phyloP scores from a whole-genome alignment of 2,329 filamentous ascomycete genomes.

The Phialophora expanda region DNA sequence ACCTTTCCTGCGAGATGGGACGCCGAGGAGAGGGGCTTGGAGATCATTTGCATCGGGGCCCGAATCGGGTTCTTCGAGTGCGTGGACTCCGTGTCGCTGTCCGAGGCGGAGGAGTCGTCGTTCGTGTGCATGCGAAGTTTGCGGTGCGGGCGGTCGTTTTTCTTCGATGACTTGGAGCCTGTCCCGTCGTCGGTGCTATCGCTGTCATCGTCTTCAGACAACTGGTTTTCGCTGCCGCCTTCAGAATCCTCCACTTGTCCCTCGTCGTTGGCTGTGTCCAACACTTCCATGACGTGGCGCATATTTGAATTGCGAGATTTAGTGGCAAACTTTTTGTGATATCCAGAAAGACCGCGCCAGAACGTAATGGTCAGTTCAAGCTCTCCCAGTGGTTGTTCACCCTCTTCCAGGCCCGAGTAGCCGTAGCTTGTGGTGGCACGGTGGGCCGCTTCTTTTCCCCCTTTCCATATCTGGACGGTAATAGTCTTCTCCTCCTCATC shows the following conservation, averaged over 20 bases:
- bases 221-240: slow-evolving; percentile 20
- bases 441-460: slow-evolving; percentile 57
- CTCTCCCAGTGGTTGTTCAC: slow-evolving; percentile 64
- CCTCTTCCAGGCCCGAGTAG: slow-evolving; percentile 55
- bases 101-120: slow-evolving; percentile 27
- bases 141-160: neutral
- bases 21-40: slow-evolving; percentile 24
- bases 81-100: slow-evolving; percentile 25
- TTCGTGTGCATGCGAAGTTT: slow-evolving; percentile 35
- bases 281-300: slow-evolving; percentile 66
- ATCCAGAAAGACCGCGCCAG: slow-evolving; percentile 65
- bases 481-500: slow-evolving; percentile 69
- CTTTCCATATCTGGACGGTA: slow-evolving; percentile 69
- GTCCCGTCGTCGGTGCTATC: slow-evolving; percentile 9
- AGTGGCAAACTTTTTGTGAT: slow-evolving; percentile 61
- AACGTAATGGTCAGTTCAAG: slow-evolving; percentile 64
- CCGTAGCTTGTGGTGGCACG: slow-evolving; percentile 43
- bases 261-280: slow-evolving; percentile 66
- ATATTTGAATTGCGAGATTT: slow-evolving; percentile 60
- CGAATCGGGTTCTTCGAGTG: slow-evolving; percentile 10
- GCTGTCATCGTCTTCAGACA: slow-evolving; percentile 21
- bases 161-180: neutral
- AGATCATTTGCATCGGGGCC: slow-evolving; percentile 26
- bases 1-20: slow-evolving; percentile 19
- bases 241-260: slow-evolving; percentile 59